Base-by-base conservation (phyloP, 225 moss, liverwort and hornwort species). In the Antitrichia curtipendula region DNA sequence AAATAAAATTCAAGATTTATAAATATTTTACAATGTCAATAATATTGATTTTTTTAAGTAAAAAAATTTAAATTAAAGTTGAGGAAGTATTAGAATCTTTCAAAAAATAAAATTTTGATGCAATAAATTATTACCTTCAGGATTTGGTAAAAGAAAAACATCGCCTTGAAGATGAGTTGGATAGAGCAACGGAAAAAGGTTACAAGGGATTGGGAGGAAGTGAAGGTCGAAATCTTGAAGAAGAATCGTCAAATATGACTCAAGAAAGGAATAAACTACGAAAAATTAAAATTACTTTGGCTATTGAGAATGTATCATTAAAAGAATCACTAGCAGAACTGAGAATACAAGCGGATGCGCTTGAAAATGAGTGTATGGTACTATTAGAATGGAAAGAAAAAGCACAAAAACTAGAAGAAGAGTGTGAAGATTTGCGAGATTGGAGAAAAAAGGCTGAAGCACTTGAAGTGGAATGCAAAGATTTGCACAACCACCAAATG, bases 221-320 rank as follows among this genome's bases (percentile, higher is more conserved):
- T 43, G 82, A 78, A 1, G 73, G 34, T 82, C 59, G 1, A 66
- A 91, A 87, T 59, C 32, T 86, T 66, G 86, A 88, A 86, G 88
- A 88, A 73, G 89, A 91, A 34, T 89, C 91, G 13, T 86, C 56
- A 13, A 89, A 43, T 20, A 89, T 93, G 84, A 93, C 85, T 43
- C 89, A 88, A 88, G 93, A 93, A 7, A 89, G 85, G 81, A 93
- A 92, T n/a, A 93, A 93, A 76, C 36, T 93, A 59, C 86, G 93
- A 6, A 93, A 93, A 86, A 86, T 92, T 4, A 93, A 91, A n/a
- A 92, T 93, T 22, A 65, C 86, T 36, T 85, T 93, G 75, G 93
- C 93, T 43, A 87, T 93, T 66, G 93, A 93, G 25, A 93, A 93
- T 74, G 92, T 92, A 6, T 90, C 93, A 4, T 86, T 92, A 29